phyloP scores from a whole-genome alignment of 2,329 filamentous ascomycete genomes.

The Diaporthe helianthi region DNA sequence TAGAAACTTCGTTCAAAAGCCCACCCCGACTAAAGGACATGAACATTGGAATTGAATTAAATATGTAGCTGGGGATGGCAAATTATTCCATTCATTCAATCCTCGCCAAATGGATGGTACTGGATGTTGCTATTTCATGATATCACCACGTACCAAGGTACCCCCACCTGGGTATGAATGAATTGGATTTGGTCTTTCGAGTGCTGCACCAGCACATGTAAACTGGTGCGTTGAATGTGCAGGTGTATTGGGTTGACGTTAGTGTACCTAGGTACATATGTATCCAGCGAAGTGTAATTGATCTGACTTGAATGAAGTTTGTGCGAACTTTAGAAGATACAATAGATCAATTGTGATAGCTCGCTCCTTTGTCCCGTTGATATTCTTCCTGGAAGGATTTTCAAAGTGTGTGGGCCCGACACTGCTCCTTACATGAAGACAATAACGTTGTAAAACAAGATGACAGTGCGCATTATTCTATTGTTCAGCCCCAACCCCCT shows the following conservation, averaged over 20 bases:
- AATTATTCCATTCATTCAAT: too few species aligned
- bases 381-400: not conserved
- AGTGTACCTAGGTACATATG: too few species aligned
- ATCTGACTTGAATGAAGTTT: not conserved
- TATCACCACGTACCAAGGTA: too few species aligned
- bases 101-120: not conserved
- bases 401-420: not conserved
- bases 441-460: not conserved
- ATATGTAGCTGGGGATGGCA: too few species aligned
- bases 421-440: not conserved
- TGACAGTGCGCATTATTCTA: not conserved
- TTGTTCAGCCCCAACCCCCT: not conserved
- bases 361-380: not conserved
- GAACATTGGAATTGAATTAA: too few species aligned
- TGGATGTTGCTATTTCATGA: not conserved
- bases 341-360: not conserved
- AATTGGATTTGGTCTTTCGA: not conserved
- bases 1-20: too few species aligned
- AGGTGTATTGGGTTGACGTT: too few species aligned
- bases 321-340: too few species aligned
- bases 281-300: not conserved
- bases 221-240: not conserved
- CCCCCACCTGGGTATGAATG: too few species aligned
- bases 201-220: not conserved
- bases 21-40: too few species aligned